phyloP scores from a whole-genome alignment of 202 grass and related monocot genomes.

The Setaria italica region DNA sequence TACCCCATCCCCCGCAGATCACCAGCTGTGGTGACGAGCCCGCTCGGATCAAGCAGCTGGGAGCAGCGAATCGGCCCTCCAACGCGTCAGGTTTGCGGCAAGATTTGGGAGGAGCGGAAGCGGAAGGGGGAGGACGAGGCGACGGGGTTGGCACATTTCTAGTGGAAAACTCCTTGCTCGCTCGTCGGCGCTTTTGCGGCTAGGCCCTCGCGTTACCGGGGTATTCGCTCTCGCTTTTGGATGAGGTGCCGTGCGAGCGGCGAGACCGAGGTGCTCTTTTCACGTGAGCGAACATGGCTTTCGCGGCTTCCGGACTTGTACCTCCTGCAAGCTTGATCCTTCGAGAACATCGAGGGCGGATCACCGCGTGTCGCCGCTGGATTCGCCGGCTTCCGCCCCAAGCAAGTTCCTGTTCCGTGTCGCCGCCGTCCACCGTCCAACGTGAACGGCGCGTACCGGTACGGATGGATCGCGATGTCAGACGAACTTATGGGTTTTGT shows the following conservation, averaged over 20 bases:
- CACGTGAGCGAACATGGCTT: slow-evolving; percentile 36
- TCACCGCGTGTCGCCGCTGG: slow-evolving; percentile 22
- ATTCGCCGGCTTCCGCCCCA: background rate
- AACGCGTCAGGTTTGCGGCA: slow-evolving; percentile 14
- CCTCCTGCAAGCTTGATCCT: background rate
- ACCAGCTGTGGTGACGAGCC: background rate
- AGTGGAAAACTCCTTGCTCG: slow-evolving; percentile 10
- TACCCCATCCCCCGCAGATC: slow-evolving; percentile 64
- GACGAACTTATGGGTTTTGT: too few relatives aligned
- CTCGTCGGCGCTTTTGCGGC: slow-evolving; percentile 14
- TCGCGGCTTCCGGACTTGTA: background rate
- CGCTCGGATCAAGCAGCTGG: background rate
- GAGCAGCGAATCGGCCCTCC: background rate
- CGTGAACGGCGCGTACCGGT: too few relatives aligned
- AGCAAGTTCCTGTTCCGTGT: background rate
- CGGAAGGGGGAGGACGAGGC: background rate
- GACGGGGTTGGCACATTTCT: slow-evolving; percentile 45
- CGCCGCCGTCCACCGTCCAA: background rate
- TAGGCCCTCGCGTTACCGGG: background rate
- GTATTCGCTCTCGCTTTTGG: background rate
- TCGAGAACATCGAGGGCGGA: slow-evolving; percentile 41
- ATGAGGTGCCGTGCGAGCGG: slow-evolving; percentile 40
- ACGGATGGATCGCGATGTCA: too few relatives aligned
- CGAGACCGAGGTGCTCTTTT: slow-evolving; percentile 1
- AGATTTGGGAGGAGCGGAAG: slow-evolving; percentile 7